A percentile compares a stretch with the other conserved stretches of the same genome.
These are phyloP conservation scores for Trichoderma semiorbis DNA, from an alignment of 2,329 filamentous ascomycete species.

Conservation along the genomic window DNA sequence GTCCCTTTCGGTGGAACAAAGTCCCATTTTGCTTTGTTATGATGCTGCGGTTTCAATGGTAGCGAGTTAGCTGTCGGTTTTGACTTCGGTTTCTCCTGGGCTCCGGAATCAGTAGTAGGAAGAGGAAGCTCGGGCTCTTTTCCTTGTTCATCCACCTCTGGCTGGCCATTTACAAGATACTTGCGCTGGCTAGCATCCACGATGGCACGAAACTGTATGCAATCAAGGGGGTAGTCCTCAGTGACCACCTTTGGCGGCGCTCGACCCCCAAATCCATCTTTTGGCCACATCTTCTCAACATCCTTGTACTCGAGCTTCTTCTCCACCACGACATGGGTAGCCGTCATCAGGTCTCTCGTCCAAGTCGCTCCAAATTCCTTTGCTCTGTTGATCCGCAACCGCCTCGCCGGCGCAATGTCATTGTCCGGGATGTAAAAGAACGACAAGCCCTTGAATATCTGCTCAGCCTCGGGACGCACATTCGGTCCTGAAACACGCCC, in stretches of 20 bases:
- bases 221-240: slow-evolving; percentile 67
- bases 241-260: slow-evolving; percentile 57
- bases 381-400: slow-evolving; percentile 69
- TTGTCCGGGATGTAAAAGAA: slow-evolving; percentile 83
- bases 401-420: slow-evolving; percentile 64
- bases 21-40: slow-evolving; percentile 37
- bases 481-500: slow-evolving; percentile 44
- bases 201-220: slow-evolving; percentile 55
- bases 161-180: slow-evolving; percentile 56
- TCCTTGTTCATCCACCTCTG: background rate
- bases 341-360: slow-evolving; percentile 53
- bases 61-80: slow-evolving; percentile 37
- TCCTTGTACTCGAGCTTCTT: slow-evolving; percentile 61
- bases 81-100: slow-evolving; percentile 12
- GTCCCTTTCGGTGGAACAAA: slow-evolving; percentile 39
- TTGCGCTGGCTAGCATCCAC: slow-evolving; percentile 56
- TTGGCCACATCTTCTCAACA: slow-evolving; percentile 49
- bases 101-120: background rate
- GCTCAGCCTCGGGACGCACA: slow-evolving; percentile 48
- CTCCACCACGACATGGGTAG: slow-evolving; percentile 82
- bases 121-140: background rate
- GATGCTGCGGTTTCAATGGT: slow-evolving; percentile 46
- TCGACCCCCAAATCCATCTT: slow-evolving; percentile 9
- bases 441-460: slow-evolving; percentile 57
- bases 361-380: slow-evolving; percentile 73